Conservation (phyloP, 768 basidiomycete genomes). For the Paxillus ammoniavirescens region DNA sequence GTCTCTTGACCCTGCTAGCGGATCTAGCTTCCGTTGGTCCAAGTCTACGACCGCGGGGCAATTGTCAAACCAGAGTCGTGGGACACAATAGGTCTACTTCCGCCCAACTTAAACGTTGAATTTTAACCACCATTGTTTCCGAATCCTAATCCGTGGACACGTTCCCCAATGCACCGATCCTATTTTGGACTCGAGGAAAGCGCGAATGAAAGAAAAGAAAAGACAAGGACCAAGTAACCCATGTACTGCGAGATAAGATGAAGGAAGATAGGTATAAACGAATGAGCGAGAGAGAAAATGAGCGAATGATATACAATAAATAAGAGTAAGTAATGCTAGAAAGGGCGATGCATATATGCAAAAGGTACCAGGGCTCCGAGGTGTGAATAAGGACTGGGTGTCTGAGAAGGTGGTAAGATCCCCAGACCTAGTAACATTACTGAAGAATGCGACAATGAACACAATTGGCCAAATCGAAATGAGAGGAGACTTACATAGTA, state of each 20-base stretch:
- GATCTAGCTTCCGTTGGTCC: too few relatives aligned
- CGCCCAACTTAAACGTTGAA: too few relatives aligned
- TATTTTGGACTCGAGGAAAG: background rate
- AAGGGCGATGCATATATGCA: background rate
- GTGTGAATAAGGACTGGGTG: background rate
- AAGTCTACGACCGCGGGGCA: too few relatives aligned
- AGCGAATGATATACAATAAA: background rate
- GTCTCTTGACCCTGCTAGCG: too few relatives aligned
- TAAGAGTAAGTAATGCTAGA: background rate
- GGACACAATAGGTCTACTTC: too few relatives aligned
- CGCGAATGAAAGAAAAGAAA: background rate
- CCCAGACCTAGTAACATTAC: conserved; percentile 20
- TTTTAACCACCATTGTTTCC: too few relatives aligned
- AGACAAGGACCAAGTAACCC: background rate
- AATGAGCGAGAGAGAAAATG: background rate
- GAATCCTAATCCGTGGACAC: background rate
- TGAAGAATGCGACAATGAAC: background rate
- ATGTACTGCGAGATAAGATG: background rate
- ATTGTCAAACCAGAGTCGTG: too few relatives aligned
- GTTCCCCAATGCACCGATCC: background rate
- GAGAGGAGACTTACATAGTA: conserved; percentile 67
- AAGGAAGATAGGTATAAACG: background rate
- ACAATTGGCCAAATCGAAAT: background rate
- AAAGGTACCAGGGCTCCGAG: conserved; percentile 11
- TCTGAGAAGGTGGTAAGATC: background rate